Conservation (phyloP, 768 basidiomycete genomes). For the Mycena alexandri region DNA sequence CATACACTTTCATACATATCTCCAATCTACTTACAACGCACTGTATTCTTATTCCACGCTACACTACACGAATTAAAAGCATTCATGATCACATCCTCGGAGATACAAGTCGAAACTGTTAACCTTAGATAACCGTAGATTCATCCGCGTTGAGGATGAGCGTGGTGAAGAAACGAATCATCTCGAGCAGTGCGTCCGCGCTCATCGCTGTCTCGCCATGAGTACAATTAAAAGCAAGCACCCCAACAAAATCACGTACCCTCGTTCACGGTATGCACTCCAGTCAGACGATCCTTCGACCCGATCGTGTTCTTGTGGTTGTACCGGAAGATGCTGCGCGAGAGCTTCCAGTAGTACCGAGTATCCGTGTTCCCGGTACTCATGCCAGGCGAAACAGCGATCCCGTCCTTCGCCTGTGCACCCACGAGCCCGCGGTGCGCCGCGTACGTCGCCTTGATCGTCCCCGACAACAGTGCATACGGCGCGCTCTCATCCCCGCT, state of each 20-base stretch:
- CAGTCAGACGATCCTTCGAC: conserved; percentile 34
- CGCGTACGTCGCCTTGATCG: conserved; percentile 72
- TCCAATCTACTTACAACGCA: conserved; percentile 12
- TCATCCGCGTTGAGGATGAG: conserved; percentile 62
- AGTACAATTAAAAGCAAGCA: background rate
- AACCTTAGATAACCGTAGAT: conserved; percentile 26
- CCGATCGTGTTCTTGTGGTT: conserved; percentile 36
- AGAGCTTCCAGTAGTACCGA: conserved; percentile 69
- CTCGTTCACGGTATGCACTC: conserved; percentile 68
- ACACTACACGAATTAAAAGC: background rate
- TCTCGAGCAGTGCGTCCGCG: conserved; percentile 53
- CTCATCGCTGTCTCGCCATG: conserved; percentile 40
- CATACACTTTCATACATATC: conserved; percentile 13
- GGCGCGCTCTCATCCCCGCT: conserved; percentile 56
- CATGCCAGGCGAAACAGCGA: conserved; percentile 66
- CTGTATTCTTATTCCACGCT: conserved; percentile 28
- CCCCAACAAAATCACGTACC: conserved; percentile 46
- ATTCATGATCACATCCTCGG: background rate
- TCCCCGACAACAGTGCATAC: conserved; percentile 69
- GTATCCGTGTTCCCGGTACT: conserved; percentile 76
- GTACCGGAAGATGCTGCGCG: conserved; percentile 76
- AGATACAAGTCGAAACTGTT: background rate
- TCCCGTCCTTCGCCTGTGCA: conserved; percentile 42
- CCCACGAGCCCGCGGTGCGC: conserved; percentile 56
- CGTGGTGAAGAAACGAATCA: conserved; percentile 58